Conservation (phyloP, 2,329 filamentous ascomycete species). For the Aaosphaeria arxii region DNA sequence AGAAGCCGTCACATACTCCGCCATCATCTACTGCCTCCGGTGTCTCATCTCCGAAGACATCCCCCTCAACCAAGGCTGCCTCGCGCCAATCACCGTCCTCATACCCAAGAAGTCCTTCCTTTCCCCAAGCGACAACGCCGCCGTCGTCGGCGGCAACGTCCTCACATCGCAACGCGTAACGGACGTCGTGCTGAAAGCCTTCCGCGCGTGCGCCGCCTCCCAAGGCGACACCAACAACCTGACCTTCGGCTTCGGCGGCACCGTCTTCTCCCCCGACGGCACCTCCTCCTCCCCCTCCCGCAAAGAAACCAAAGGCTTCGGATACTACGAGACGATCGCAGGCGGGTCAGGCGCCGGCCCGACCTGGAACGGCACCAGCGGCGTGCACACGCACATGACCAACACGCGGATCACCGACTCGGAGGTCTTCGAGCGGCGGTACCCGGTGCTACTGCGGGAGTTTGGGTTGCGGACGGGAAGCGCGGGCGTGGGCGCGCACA, state of each 20-base stretch:
- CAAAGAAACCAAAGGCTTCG: conserved; percentile 70
- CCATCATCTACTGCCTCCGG: conserved; percentile 82
- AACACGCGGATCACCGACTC: conserved; percentile 81
- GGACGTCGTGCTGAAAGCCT: conserved; percentile 78
- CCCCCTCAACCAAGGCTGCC: conserved; percentile 81
- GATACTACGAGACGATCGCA: conserved; percentile 84
- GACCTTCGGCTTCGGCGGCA: conserved; percentile 76
- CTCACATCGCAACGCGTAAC: conserved; percentile 75
- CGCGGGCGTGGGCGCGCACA: conserved; percentile 63
- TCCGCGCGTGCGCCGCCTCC: conserved; percentile 72
- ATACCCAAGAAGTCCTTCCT: conserved; percentile 73
- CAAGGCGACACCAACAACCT: conserved; percentile 84
- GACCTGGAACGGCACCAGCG: conserved; percentile 69
- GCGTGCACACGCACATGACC: conserved; percentile 83
- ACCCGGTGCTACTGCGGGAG: conserved; percentile 69
- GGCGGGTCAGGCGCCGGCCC: conserved; percentile 73
- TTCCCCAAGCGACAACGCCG: conserved; percentile 70
- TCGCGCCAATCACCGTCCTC: conserved; percentile 70
- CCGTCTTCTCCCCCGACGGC: conserved; percentile 11
- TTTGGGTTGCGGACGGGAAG: conserved; percentile 64
- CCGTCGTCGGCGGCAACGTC: conserved; percentile 81
- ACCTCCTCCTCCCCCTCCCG: conserved; percentile 12
- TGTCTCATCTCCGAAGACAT: conserved; percentile 79
- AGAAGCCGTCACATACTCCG: conserved; percentile 76
- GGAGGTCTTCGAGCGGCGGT: conserved; percentile 74